phyloP scores from a whole-genome alignment of 2,329 filamentous ascomycete genomes.

The Trichoderma sp. region DNA sequence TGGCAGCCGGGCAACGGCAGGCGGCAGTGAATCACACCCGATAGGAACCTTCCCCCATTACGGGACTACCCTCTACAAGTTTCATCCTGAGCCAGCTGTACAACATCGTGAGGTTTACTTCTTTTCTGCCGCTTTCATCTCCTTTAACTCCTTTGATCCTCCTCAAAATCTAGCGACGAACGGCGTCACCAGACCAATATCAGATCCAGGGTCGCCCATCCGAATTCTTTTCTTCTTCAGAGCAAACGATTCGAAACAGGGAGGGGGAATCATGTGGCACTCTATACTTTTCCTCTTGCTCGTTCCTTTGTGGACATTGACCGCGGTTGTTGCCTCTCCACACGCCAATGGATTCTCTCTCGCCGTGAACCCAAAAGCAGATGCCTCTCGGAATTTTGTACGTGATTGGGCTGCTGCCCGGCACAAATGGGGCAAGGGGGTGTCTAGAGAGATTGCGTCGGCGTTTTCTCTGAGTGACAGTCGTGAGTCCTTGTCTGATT shows the following conservation, averaged over 20 bases:
- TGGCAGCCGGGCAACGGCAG: constrained; percentile 2
- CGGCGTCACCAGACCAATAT: background rate
- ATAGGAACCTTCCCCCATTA: background rate
- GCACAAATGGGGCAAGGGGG: constrained; percentile 38
- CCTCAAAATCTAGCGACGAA: background rate
- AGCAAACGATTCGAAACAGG: background rate
- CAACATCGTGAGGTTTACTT: background rate
- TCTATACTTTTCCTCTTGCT: background rate
- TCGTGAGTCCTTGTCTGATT: constrained; percentile 27
- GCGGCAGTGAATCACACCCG: background rate
- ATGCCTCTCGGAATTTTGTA: constrained; percentile 35
- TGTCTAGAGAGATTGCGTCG: constrained; percentile 26
- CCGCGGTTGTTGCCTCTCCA: background rate
- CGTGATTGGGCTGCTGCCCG: constrained; percentile 37
- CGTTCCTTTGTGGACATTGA: background rate
- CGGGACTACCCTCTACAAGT: background rate
- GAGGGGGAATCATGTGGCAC: constrained; percentile 2
- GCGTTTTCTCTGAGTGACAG: constrained; percentile 34
- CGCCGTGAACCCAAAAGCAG: constrained; percentile 27
- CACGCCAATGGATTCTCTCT: constrained; percentile 33
- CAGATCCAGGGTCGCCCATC: background rate
- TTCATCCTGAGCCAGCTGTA: background rate
- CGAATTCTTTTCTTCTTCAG: background rate
- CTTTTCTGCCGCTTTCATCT: background rate
- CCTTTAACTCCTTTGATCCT: background rate